Conservation (phyloP, 768 basidiomycete genomes). For the Gloeostereum incarnatum region DNA sequence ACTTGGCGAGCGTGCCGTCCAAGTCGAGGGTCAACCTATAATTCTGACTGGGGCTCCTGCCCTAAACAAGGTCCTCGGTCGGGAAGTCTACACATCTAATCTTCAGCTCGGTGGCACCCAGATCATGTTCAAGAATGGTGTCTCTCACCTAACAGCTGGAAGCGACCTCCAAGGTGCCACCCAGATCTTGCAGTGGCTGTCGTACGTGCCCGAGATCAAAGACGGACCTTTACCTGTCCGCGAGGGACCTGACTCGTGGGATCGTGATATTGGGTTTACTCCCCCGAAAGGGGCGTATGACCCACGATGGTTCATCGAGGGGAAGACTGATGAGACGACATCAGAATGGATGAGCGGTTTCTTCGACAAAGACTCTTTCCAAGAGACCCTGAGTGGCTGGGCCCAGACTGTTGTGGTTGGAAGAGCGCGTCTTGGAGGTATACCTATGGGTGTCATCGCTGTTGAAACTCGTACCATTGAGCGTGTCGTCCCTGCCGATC, state of each 20-base stretch:
- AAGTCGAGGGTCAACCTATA: slow-evolving; percentile 98
- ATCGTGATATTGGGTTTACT: slow-evolving; percentile 82
- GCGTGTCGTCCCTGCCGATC: slow-evolving; percentile 93
- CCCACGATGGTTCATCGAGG: slow-evolving; percentile 96
- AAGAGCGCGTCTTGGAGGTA: slow-evolving; percentile 91
- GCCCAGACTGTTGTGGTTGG: slow-evolving; percentile 98
- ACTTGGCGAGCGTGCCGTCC: slow-evolving; percentile 93
- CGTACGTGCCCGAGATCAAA: slow-evolving; percentile 83
- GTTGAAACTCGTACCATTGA: slow-evolving; percentile 98
- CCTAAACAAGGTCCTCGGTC: slow-evolving; percentile 96
- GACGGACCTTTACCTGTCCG: slow-evolving; percentile 75
- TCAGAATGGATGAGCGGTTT: slow-evolving; percentile 80
- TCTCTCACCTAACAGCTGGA: slow-evolving; percentile 90
- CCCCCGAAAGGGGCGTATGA: slow-evolving; percentile 96
- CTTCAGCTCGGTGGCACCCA: slow-evolving; percentile 99
- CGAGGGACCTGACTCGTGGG: slow-evolving; percentile 71
- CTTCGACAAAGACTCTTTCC: slow-evolving; percentile 97
- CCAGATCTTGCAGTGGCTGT: slow-evolving; percentile 90
- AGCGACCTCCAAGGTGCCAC: slow-evolving; percentile 95
- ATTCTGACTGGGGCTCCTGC: slow-evolving; percentile 96
- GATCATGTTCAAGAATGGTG: slow-evolving; percentile 99
- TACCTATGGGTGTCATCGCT: slow-evolving; percentile 96
- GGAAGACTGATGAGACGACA: slow-evolving; percentile 78
- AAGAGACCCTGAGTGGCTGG: slow-evolving; percentile 98
- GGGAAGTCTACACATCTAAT: slow-evolving; percentile 98